Evolutionary conservation across 1,139 yeast genomes (phyloP).

Genomic region (Yamadazyma oceani): DNA sequence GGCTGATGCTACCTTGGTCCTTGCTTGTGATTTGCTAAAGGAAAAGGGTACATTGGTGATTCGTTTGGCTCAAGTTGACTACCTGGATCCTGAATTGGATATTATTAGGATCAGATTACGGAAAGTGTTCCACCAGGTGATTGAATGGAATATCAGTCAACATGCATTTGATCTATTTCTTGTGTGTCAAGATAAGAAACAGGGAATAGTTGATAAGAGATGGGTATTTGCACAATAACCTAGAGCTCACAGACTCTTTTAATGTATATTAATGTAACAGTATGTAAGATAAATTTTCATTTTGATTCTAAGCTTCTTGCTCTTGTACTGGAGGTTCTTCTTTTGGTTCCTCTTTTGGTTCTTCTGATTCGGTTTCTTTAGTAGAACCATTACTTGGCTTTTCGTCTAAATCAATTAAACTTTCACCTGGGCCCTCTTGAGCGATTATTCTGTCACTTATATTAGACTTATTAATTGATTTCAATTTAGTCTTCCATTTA

Average conservation of each 20-base stretch:
- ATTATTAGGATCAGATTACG: conserved; percentile 56
- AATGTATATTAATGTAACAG: conserved; percentile 9
- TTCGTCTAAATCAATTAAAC: conserved; percentile 29
- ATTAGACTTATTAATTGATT: conserved; percentile 49
- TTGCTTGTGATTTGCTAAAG: conserved; percentile 67
- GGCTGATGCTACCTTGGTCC: conserved; percentile 85
- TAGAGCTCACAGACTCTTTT: conserved; percentile 1
- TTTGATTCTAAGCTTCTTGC: conserved; percentile 8
- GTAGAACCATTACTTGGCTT: conserved; percentile 14
- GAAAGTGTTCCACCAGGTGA: conserved; percentile 60
- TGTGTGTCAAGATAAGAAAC: conserved; percentile 54
- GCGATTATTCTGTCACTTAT: conserved; percentile 61
- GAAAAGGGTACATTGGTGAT: conserved; percentile 74
- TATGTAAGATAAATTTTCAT: conserved; percentile 1
- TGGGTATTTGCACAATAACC: conserved; percentile 33
- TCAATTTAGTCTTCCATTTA: conserved; percentile 66
- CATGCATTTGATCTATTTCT: conserved; percentile 60
- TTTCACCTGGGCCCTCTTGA: conserved; percentile 22
- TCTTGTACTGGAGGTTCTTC: conserved; percentile 21
- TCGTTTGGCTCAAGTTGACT: conserved; percentile 65
- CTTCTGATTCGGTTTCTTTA: conserved; percentile 16
- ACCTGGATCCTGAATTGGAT: conserved; percentile 51
- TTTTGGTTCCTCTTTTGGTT: conserved; percentile 12
- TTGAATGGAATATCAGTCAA: conserved; percentile 16
- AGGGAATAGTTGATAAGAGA: conserved; percentile 45